Evolutionary conservation across 2,329 filamentous ascomycete genomes (phyloP), one percentile per base, ranked within the genome.

Genomic region (Penicillium expansum): DNA sequence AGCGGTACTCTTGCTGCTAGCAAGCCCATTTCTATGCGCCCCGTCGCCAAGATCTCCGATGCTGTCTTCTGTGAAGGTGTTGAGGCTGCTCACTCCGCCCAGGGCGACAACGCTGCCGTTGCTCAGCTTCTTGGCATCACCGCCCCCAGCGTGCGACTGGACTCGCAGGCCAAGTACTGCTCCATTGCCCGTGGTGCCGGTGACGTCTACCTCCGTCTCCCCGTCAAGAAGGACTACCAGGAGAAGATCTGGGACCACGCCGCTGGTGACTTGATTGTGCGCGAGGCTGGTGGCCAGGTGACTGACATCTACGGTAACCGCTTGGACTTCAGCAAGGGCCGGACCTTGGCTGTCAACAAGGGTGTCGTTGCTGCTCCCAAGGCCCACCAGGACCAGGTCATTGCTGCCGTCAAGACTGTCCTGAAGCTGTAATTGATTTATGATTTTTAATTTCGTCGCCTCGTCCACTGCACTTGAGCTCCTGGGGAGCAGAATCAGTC

Each of bases 231-330:
- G 66, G 87, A 88, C 52, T 99, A 99, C 78, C 86, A 96, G 74
- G 94, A 99, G 82, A 99, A 99, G 85, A 99, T 99, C 66, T 99
- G 94, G 94, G 94, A 99, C 72, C 94, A 99, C 74, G 94, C 94
- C 18, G 94, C 93, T 13, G 94, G 94, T 39, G 92, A 96, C 69
- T 78, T 99, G 57, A 92, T 99, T 64, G 94, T 97, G 39, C 83
- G 92, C 56, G 95, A 99, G 77, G 92, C 94, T 3, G 94, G 94
- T 50, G 95, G 94, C 48, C 81, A 89, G 69, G 93, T 99, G 52
- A 95, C 92, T 1, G 95, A 99, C 76, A 88, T 92, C 39, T 82
- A 88, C 60, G 94, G 95, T 67, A 90, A 90, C 71, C 82, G 86
- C 59, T 81, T 99, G 57, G 89, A 99, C 75, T 99, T 99, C 75